Base-by-base conservation (phyloP, 345 rosid genomes). In the Cardamine chenopodiifolia region DNA sequence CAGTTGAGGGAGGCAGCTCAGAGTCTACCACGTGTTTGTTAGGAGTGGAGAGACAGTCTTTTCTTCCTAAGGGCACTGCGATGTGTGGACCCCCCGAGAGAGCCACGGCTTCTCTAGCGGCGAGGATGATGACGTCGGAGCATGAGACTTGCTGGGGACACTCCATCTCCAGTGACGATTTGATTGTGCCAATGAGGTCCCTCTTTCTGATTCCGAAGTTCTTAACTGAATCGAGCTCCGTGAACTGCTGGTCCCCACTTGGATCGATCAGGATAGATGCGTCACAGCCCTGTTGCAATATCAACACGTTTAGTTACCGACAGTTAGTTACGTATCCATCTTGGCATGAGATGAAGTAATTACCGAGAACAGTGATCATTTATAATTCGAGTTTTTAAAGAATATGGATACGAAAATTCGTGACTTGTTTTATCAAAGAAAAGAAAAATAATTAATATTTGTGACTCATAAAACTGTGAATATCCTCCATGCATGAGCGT, bases 71-170 rank as follows among this genome's bases (percentile, higher is more conserved):
- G 0, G 83, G 85, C 53, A 84, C 82, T 0, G 79, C 25, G 62
- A 81, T 79, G 74, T 71, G 65, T 37, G 83, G 85, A 5, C 85
- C 83, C 10, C 83, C 80, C 0, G 83, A 44, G 52, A 71, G 53
- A 35, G 80, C 68, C 42, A 84, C 85, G 10, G 82, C 82, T 31
- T 84, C 83, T 57, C 87, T 79, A 5, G 85, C 87, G 26, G 80
- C 83, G 67, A 81, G 72, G 69, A 84, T 76, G 60, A 84, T 65
- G 54, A 84, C 47, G 42, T 84, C 87, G 35, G 87, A 60, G 40
- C 87, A 79, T 14, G 87, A 84, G 64, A 84, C 85, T 82, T 79
- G 85, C 3, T 66, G 45, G 3, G 82, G 85, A 45, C 87, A 84
- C 56, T 66, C 80, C 1, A 28, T 45, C 71, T 84, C 87, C 0